Conservation (phyloP, 371 early-diverging fungal genomes). For the Apophysomyces ossiformis region DNA sequence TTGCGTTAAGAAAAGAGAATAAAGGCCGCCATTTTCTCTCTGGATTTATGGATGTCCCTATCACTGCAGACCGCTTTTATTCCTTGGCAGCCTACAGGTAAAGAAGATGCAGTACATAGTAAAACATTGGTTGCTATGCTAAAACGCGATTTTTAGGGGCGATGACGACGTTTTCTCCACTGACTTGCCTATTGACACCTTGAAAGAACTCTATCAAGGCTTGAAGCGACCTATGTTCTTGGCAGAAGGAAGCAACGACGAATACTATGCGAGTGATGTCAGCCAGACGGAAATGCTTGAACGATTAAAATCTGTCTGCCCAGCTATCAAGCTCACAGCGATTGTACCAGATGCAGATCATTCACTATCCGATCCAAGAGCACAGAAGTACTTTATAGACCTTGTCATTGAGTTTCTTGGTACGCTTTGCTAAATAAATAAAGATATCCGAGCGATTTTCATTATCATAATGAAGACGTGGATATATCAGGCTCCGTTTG, state of each 20-base stretch:
- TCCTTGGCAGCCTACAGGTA: conserved; percentile 51
- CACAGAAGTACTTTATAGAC: conserved; percentile 26
- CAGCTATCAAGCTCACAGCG: conserved; percentile 38
- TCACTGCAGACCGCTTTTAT: conserved; percentile 54
- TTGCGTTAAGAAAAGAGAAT: conserved; percentile 38
- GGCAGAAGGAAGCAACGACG: conserved; percentile 54
- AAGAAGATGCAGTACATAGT: background rate
- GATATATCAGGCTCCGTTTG: no score
- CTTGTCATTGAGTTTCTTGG: conserved; percentile 23
- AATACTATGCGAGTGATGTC: conserved; percentile 35
- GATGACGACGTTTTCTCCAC: conserved; percentile 65
- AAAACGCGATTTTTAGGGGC: conserved; percentile 34
- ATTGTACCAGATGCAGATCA: conserved; percentile 53
- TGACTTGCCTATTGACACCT: conserved; percentile 45
- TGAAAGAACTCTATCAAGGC: conserved; percentile 39
- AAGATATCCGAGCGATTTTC: background rate
- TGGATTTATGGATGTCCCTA: conserved; percentile 35
- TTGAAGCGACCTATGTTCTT: conserved; percentile 44
- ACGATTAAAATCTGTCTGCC: conserved; percentile 37
- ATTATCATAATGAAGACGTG: no score
- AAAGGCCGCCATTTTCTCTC: conserved; percentile 46
- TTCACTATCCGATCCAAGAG: conserved; percentile 31
- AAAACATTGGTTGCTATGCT: background rate
- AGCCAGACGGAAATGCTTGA: conserved; percentile 31
- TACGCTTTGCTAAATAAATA: background rate